Percentiles rank a stretch among this genome's conserved stretches.
Conservation (phyloP, 73 alveolate genomes). For the Paramecium sonneborni region DNA sequence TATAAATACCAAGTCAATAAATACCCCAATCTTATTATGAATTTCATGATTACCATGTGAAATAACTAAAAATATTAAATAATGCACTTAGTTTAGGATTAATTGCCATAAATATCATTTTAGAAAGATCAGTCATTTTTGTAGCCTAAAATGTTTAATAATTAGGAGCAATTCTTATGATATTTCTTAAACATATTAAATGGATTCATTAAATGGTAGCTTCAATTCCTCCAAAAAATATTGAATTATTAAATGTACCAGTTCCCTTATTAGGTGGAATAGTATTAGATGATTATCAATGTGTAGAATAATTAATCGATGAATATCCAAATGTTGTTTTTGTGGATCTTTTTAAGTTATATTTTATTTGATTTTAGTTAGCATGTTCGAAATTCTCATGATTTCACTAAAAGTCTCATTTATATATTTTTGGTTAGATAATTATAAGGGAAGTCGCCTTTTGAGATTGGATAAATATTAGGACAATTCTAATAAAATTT, state of each 20-base stretch:
- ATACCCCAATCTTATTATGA: slow-evolving; percentile 18
- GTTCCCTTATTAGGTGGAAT: slow-evolving; percentile 32
- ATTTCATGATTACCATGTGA: neutral
- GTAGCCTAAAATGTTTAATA: neutral
- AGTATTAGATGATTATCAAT: neutral
- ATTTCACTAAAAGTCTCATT: neutral
- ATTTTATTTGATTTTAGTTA: neutral
- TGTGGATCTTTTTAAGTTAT: neutral
- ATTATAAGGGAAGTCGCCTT: neutral
- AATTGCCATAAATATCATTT: neutral
- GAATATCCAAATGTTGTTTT: slow-evolving; percentile 15
- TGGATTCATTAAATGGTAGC: slow-evolving; percentile 43
- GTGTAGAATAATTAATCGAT: neutral
- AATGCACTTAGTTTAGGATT: neutral
- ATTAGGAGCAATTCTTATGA: neutral
- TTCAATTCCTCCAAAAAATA: slow-evolving; percentile 21
- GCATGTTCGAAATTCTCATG: neutral
- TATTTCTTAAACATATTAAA: neutral
- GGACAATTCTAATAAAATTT: neutral
- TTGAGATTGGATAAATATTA: neutral
- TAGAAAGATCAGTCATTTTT: slow-evolving; percentile 23
- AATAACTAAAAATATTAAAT: neutral
- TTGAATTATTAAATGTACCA: slow-evolving; percentile 11
- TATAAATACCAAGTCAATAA: neutral
- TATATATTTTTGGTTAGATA: neutral